Evolutionary conservation across 2,329 filamentous ascomycete species (phyloP), one percentile per base, ranked within the genome.

Genomic region (Geosmithia morbida): DNA sequence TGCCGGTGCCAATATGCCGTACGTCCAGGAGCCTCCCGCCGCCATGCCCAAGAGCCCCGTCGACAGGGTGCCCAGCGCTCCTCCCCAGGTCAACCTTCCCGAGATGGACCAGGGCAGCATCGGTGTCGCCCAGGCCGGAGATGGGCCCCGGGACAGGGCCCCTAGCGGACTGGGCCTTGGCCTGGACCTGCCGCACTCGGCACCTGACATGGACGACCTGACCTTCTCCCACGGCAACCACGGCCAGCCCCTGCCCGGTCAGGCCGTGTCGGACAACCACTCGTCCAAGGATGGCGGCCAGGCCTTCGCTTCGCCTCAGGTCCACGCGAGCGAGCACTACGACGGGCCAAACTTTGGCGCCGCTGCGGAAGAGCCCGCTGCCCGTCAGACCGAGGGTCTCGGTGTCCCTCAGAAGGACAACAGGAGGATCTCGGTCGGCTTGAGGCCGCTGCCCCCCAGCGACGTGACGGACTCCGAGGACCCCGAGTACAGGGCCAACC

Each of bases 401-500:
- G 71, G 67, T 46, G 71, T 81, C 44, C 78, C 79, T 2, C 66
- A 68, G 16, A 67, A 71, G 50, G 67, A 76, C 49, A 70, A 66
- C 56, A 74, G 74, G 51, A 71, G 81, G 48, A 62, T 83, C n/a
- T 85, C 81, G 1, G 75, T 83, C 43, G 79, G 80, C 26, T 75
- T 94, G 63, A 83, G 92, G 16, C 92, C 92, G 19, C 73, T 98
- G 51, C 92, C 92, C 5, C 87, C 88, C 37, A 82, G 89, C 58
- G 85, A 94, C 53, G 79, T 86, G 48, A 74, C 72, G 29, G 79
- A 83, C 42, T 78, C 82, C 2, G 92, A 97, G 60, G 90, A 96
- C 60, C 88, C 92, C 0, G 92, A 97, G 63, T 82, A 90, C 58
- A 81, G 92, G 57, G 92, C 92, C 53, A 97, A 96, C 70, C 82